Conservation (phyloP, 2,329 filamentous ascomycete species). For the Fusarium decemcellulare region DNA sequence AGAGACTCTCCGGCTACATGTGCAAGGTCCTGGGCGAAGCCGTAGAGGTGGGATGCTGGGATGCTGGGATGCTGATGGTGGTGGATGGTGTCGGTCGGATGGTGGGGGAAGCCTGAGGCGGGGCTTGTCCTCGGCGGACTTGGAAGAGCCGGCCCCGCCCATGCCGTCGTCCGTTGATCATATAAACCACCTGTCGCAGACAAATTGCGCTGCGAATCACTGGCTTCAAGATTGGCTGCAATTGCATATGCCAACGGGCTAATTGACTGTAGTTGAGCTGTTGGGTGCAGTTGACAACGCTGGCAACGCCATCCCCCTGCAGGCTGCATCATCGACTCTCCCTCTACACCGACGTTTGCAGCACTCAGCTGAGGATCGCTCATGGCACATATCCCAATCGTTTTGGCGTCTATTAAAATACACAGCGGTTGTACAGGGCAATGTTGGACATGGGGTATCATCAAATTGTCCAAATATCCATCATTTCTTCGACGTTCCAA, state of each 20-base stretch:
- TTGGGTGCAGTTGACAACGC: too few relatives aligned
- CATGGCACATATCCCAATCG: too few relatives aligned
- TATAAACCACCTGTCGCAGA: too few relatives aligned
- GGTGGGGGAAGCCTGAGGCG: slow-evolving; percentile 30
- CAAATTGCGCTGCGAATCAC: background rate
- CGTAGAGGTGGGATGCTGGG: slow-evolving; percentile 15
- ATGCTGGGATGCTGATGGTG: slow-evolving; percentile 25
- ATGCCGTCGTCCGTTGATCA: background rate
- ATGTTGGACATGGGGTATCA: slow-evolving; percentile 49
- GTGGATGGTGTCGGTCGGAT: slow-evolving; percentile 22
- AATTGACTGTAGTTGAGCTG: too few relatives aligned
- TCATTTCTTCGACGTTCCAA: slow-evolving; percentile 71
- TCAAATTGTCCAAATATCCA: slow-evolving; percentile 32
- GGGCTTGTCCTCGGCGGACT: background rate
- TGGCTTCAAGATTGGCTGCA: background rate
- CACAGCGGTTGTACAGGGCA: slow-evolving; percentile 25
- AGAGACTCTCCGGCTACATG: background rate
- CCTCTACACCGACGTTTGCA: slow-evolving; percentile 3
- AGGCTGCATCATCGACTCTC: too few relatives aligned
- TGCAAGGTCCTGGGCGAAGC: slow-evolving; percentile 14
- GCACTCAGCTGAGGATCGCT: background rate
- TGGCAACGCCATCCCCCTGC: too few relatives aligned
- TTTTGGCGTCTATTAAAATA: background rate
- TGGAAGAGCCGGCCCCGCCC: slow-evolving; percentile 29
- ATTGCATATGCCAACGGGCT: background rate